Evolutionary conservation across 2,329 filamentous ascomycete genomes (phyloP), one percentile per base, ranked within the genome.

Genomic region (Kalaharituber pfeilii): DNA sequence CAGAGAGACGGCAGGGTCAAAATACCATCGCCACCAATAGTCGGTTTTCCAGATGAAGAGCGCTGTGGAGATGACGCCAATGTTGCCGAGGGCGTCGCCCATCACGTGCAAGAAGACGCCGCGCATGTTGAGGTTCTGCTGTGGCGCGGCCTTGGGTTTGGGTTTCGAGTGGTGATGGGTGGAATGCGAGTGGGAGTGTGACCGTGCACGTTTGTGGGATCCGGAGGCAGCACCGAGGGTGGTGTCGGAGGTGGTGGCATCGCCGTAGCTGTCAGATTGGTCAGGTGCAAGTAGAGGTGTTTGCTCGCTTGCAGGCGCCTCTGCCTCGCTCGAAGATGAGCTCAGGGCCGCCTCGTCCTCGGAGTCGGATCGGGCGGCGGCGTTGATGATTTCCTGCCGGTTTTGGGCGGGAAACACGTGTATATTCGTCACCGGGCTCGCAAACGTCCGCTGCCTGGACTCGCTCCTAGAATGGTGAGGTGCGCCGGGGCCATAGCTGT

Each of bases 41-140:
- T 82, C 73, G 6, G 86, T 91, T 55, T 94, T 75, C 88, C 88
- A 95, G 70, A 98, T 96, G 66, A 91, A 75, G 30, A 93, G 75
- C 3, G 85, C 86, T 3, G 86, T 86, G 49, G 75, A 74, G 59
- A 93, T 93, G 61, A 93, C 86, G 63, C 86, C 86, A 53, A 93
- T 77, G 65, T 93, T 93, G 61, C 86, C 86, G 2, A 93, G 75
- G 47, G 85, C 85, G 68, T 93, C 86, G 42, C 86, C 86, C 59
- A 93, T 75, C 44, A 84, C 81, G 63, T 84, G 81, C 26, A 84
- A 73, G 56, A 88, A 71, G 72, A 88, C 82, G 51, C 82, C 84
- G 52, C 85, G 84, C 89, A 98, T 96, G 68, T 94, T 94, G 73
- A 98, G 82, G 65, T 98, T 88, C 56, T 73, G 81, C 66, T 94